Base-by-base conservation (phyloP, 1,284 basidiomycete species). In the Mycosarcoma mackinlayi region DNA sequence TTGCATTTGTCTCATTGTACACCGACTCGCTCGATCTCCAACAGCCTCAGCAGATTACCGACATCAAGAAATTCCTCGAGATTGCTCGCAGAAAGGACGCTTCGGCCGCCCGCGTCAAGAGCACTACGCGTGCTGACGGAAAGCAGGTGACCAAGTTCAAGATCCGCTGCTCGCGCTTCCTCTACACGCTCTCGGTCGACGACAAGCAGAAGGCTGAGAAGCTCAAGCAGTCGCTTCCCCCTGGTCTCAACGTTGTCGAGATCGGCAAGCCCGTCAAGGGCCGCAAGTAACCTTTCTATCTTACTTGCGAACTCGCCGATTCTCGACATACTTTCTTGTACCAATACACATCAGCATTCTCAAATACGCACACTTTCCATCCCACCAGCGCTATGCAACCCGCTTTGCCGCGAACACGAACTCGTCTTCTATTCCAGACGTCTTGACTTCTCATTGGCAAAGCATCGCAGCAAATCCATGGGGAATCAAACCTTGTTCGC, bases 181-280 rank as follows among this genome's bases (percentile, higher is more conserved):
- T 98, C 74, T 98, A 99, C 90, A 98, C 96, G 28, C 89, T 98
- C 77, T 89, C 90, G 72, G 86, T 98, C 83, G 90, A 94, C 84
- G 96, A 98, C 86, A 88, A 91, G 82, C 94, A 97, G 86, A 98
- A 98, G 89, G 96, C 96, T 45, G 93, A 96, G 84, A 99, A 98
- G 88, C 90, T 99, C 81, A 90, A 91, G 87, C 92, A 93, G 87
- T 91, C 90, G 82, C 88, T 99, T 52, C 95, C 95, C 65, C 95
- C 96, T 83, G 92, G 94, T 59, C 71, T 73, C 42, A 65, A 73
- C 71, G 71, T 73, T 47, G 71, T 73, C 45, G 71, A 73, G 71
- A 62, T 73, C 40, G 71, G 71, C 62, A 69, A 69, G 66, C 51
- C 56, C 41, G 61, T 60, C 61, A 73, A 73, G 62, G 49, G 65